Percentiles rank a stretch among this genome's conserved stretches.
phyloP scores from a whole-genome alignment of 23 red algal species.

The Gracilaria domingensis region DNA sequence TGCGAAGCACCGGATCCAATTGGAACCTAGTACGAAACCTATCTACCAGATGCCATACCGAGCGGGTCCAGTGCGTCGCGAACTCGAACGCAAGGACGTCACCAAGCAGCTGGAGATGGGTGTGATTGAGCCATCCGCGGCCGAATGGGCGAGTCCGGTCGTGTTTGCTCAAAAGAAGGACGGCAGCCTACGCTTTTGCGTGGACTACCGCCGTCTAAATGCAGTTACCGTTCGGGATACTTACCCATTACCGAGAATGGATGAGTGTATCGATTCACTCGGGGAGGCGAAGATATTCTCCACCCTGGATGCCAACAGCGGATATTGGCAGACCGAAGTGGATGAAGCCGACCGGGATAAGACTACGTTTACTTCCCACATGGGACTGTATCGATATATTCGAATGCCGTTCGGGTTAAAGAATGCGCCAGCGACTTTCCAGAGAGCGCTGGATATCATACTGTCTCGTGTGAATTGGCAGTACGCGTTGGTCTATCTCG shows the following conservation, averaged over 20 bases:
- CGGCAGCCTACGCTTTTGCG: neutral
- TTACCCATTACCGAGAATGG: slow-evolving; percentile 43
- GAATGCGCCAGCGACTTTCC: slow-evolving; percentile 19
- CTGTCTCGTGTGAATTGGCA: slow-evolving; percentile 36
- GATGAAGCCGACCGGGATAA: slow-evolving; percentile 12
- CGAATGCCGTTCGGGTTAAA: slow-evolving; percentile 10
- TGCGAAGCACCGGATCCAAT: too few species aligned
- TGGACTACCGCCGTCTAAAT: slow-evolving; percentile 7
- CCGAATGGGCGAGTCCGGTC: slow-evolving; percentile 6
- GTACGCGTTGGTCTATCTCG: neutral
- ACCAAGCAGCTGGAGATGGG: neutral
- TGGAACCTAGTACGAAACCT: too few species aligned
- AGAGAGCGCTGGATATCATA: slow-evolving; percentile 47
- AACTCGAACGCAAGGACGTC: too few species aligned
- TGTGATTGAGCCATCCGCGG: neutral
- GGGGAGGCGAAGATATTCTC: slow-evolving; percentile 31
- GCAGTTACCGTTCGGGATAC: neutral
- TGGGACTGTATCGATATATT: neutral
- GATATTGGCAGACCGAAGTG: slow-evolving; percentile 29
- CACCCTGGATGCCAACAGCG: slow-evolving; percentile 18
- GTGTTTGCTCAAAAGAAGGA: neutral
- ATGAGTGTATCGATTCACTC: slow-evolving; percentile 27
- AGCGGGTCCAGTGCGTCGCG: too few species aligned
- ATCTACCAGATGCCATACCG: too few species aligned
- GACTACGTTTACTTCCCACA: slow-evolving; percentile 18